A percentile compares a stretch with the other conserved stretches of the same genome.
Conservation (phyloP, 2,329 filamentous ascomycete species). For the Ophiostoma montium region DNA sequence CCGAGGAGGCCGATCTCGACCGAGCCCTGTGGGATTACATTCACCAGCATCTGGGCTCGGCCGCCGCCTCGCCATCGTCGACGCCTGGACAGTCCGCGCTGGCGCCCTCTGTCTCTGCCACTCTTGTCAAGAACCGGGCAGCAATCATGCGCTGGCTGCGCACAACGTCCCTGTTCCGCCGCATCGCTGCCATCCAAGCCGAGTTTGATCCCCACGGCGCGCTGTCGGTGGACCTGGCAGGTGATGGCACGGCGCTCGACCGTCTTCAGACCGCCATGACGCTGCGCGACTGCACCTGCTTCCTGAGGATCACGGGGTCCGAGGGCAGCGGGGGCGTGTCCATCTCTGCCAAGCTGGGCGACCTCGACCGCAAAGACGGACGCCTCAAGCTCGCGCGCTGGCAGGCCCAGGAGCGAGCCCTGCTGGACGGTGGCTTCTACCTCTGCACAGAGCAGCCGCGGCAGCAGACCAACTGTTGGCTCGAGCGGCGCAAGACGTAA, state of each 20-base stretch:
- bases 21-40: constrained; percentile 12
- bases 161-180: constrained; percentile 25
- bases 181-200: constrained; percentile 25
- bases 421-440: constrained; percentile 60
- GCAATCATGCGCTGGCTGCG: constrained; percentile 25
- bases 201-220: constrained; percentile 18
- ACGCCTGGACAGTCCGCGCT: background rate
- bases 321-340: constrained; percentile 33
- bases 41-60: constrained; percentile 24
- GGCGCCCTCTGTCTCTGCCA: background rate
- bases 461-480: constrained; percentile 16
- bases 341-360: constrained; percentile 50
- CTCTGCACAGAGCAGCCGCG: constrained; percentile 14
- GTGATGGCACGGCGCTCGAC: constrained; percentile 18
- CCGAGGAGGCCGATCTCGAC: constrained; percentile 4
- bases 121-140: constrained; percentile 14
- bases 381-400: constrained; percentile 54
- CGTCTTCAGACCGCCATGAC: constrained; percentile 63
- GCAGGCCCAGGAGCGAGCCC: constrained; percentile 44
- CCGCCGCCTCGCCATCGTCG: constrained; percentile 3
- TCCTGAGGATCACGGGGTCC: constrained; percentile 38
- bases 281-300: constrained; percentile 64
- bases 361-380: constrained; percentile 64
- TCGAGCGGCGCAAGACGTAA: constrained; percentile 9
- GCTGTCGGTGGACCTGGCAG: background rate